Evolutionary conservation across 768 basidiomycete species (phyloP).

Genomic region (Mycena latifolia): DNA sequence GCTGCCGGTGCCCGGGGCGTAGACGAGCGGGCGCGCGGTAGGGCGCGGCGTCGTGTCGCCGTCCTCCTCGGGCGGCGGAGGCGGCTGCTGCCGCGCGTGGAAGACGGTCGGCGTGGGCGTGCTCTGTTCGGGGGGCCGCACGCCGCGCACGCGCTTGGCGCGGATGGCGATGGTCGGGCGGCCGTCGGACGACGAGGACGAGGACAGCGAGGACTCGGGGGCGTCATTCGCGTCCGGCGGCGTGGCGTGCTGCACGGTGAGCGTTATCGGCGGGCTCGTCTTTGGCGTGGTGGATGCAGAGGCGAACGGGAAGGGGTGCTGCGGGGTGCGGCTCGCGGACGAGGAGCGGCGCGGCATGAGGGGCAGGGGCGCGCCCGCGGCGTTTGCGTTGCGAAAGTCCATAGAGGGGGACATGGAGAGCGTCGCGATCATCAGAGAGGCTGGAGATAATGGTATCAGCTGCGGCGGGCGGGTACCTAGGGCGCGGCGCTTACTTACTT

Average conservation of each 20-base stretch:
- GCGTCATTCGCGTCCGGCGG: constrained; percentile 44
- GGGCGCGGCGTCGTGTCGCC: constrained; percentile 47
- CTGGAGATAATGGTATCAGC: constrained; percentile 5
- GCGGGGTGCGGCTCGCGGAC: constrained; percentile 43
- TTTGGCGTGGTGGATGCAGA: constrained; percentile 36
- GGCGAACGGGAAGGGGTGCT: constrained; percentile 35
- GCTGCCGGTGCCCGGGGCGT: constrained; percentile 45
- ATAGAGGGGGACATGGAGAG: constrained; percentile 52
- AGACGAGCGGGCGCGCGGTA: constrained; percentile 48
- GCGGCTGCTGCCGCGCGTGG: constrained; percentile 34
- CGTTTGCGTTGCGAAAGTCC: constrained; percentile 60
- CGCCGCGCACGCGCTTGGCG: constrained; percentile 50
- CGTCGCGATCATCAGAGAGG: constrained; percentile 58
- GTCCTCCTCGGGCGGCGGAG: constrained; percentile 22
- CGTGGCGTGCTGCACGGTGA: constrained; percentile 44
- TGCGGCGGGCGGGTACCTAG: not conserved
- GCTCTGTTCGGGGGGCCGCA: constrained; percentile 54
- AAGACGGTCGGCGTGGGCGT: constrained; percentile 50
- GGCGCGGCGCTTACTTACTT: constrained; percentile 15
- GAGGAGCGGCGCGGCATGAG: constrained; percentile 68
- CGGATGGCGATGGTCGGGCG: constrained; percentile 52
- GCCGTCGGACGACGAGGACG: constrained; percentile 50
- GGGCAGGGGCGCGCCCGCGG: constrained; percentile 72
- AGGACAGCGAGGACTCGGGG: constrained; percentile 51
- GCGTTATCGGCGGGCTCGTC: constrained; percentile 39